phyloP scores from a whole-genome alignment of 1,284 basidiomycete genomes.

The Apiotrichum gamsii region DNA sequence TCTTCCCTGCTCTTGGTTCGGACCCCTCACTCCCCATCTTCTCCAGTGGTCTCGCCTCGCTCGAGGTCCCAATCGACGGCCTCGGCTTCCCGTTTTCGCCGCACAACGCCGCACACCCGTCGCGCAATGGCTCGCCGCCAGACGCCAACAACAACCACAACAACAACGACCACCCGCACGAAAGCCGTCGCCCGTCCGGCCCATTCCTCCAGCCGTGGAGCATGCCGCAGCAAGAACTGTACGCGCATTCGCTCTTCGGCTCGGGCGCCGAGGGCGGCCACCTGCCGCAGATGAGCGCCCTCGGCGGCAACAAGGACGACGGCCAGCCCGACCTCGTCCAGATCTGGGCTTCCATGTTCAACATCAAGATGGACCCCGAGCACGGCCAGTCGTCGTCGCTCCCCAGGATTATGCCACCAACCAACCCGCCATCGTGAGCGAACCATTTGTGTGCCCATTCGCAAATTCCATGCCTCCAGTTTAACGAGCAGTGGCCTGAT shows the following conservation, averaged over 20 bases:
- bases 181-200: conserved; percentile 3
- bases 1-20: conserved; percentile 10
- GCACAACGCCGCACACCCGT: too few relatives aligned
- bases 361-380: conserved; percentile 35
- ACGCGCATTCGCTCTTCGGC: neutral
- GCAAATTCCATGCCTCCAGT: too few relatives aligned
- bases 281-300: conserved; percentile 23
- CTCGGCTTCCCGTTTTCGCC: neutral
- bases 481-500: too few relatives aligned
- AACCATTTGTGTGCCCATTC: too few relatives aligned
- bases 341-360: conserved; percentile 45
- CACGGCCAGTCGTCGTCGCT: too few relatives aligned
- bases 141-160: too few relatives aligned
- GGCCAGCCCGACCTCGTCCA: conserved; percentile 8
- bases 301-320: neutral
- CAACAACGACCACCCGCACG: neutral
- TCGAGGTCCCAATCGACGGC: conserved; percentile 2
- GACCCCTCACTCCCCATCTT: conserved; percentile 8
- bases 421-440: too few relatives aligned
- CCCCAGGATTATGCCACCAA: too few relatives aligned
- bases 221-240: conserved; percentile 2
- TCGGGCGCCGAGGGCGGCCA: conserved; percentile 3
- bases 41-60: conserved; percentile 7
- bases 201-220: conserved; percentile 19
- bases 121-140: too few relatives aligned